phyloP scores from a whole-genome alignment of 768 basidiomycete genomes.

The Gymnopilus junonius region DNA sequence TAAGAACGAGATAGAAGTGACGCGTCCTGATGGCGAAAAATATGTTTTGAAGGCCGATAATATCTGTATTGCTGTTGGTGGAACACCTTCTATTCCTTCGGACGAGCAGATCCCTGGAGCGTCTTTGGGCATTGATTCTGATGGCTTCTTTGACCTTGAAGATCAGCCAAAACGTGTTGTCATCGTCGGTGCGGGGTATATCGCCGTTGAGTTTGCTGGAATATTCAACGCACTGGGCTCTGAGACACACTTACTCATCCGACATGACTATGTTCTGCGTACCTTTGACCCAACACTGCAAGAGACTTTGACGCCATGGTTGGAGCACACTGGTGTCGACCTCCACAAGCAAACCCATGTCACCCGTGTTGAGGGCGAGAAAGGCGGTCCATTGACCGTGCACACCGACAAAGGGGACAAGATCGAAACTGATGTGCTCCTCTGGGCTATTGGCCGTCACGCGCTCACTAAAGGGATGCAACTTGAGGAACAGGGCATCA shows the following conservation, averaged over 20 bases:
- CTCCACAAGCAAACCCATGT: constrained; percentile 83
- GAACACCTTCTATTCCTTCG: constrained; percentile 77
- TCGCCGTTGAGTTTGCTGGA: constrained; percentile 96
- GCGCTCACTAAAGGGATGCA: constrained; percentile 81
- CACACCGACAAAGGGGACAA: constrained; percentile 73
- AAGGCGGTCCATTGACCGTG: constrained; percentile 77
- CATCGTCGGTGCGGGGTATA: constrained; percentile 96
- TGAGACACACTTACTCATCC: constrained; percentile 92
- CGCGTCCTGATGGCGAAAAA: constrained; percentile 63
- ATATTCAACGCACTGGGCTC: constrained; percentile 89
- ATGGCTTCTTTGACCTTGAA: constrained; percentile 94
- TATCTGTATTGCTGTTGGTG: constrained; percentile 87
- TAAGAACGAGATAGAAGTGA: constrained; percentile 73
- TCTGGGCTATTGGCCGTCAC: constrained; percentile 96
- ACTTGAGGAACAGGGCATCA: constrained; percentile 75
- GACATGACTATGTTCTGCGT: constrained; percentile 86
- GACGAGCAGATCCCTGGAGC: constrained; percentile 89
- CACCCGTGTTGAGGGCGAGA: constrained; percentile 73
- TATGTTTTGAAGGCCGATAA: constrained; percentile 79
- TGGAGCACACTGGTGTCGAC: constrained; percentile 92
- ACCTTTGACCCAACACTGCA: constrained; percentile 91
- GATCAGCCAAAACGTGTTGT: constrained; percentile 93
- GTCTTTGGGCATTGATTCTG: constrained; percentile 87
- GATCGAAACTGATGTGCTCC: constrained; percentile 82
- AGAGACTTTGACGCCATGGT: constrained; percentile 85